phyloP scores from a whole-genome alignment of 2,329 filamentous ascomycete species.

The Colletotrichum sp. region DNA sequence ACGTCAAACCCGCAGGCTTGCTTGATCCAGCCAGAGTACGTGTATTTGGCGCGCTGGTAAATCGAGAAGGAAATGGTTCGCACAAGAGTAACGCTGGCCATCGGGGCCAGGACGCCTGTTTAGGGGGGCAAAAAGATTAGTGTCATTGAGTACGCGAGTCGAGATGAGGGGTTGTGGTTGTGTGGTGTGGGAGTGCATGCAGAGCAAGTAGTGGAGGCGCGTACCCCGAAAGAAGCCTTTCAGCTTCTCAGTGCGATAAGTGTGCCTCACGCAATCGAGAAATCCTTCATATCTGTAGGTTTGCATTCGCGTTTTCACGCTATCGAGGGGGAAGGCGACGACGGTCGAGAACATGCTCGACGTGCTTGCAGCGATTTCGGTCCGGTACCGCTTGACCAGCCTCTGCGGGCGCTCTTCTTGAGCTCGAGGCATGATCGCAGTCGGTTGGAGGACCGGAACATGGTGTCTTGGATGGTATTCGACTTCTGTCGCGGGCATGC shows the following conservation, averaged over 20 bases:
- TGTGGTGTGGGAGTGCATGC: neutral
- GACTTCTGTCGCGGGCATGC: conserved; percentile 40
- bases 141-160: neutral
- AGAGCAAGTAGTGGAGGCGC: neutral
- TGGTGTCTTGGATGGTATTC: conserved; percentile 47
- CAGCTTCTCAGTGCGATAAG: conserved; percentile 75
- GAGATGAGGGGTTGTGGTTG: conserved; percentile 2
- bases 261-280: conserved; percentile 75
- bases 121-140: conserved; percentile 13
- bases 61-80: conserved; percentile 81
- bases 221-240: conserved; percentile 82
- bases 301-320: conserved; percentile 90
- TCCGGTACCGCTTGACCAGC: conserved; percentile 79
- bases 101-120: conserved; percentile 77
- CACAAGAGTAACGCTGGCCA: conserved; percentile 78
- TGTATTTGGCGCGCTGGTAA: conserved; percentile 79
- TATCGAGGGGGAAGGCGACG: conserved; percentile 84
- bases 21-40: conserved; percentile 74
- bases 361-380: conserved; percentile 78
- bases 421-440: conserved; percentile 47
- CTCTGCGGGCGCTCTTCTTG: conserved; percentile 31
- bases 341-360: conserved; percentile 82
- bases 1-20: conserved; percentile 72
- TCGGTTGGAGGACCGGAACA: conserved; percentile 44
- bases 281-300: conserved; percentile 81